Base-by-base conservation (phyloP, 345 rosid species). In the Carallia pectinifolia region DNA sequence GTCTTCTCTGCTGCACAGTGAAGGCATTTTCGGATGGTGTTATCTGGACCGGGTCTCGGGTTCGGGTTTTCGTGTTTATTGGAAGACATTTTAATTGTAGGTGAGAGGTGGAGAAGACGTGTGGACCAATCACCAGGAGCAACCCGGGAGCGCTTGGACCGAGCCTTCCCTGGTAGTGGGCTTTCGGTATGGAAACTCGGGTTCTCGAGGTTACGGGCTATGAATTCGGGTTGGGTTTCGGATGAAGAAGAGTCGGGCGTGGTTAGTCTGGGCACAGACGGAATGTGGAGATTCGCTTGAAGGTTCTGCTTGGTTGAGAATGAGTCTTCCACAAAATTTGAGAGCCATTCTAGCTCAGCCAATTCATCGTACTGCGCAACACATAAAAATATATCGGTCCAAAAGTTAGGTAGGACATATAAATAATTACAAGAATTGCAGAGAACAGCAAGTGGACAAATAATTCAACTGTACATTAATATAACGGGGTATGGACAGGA, bases 341-440 rank as follows among this genome's bases (percentile, higher is more conserved):
- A 89, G 3, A 89, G 89, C 92, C 96, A 89, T 76, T 89, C 96
- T 7, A 89, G 87, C 79, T 89, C 90, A 7, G 88, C 89, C 89
- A 85, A 37, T 52, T 89, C 96, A 53, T 87, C 96, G 31, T 75
- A 81, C 95, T 89, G 84, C 50, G 84, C 50, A 73, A 36, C 23
- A 60, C 16, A 13, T 9, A 44, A 8, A 55, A 23, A 5, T 23
- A 23, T 23, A 23, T 19, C 10, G 16, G 27, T 48, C 39, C 6
- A 38, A 15, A 38, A 6, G 6, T 71, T 39, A 39, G 37, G 50
- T 44, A 3, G 5, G 12, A 44, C 15, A 44, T 44, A 12, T 44
- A 12, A 44, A 44, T 3, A 2, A 44, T 10, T 16, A 12, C 48
- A 44, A 12, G 16, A 2, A 12, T 13, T 2, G 16, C 23, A 23